A percentile compares a stretch with the other conserved stretches of the same genome.
Evolutionary conservation across 2,329 filamentous ascomycete genomes (phyloP).

Genomic region (Trichophyton verrucosum): DNA sequence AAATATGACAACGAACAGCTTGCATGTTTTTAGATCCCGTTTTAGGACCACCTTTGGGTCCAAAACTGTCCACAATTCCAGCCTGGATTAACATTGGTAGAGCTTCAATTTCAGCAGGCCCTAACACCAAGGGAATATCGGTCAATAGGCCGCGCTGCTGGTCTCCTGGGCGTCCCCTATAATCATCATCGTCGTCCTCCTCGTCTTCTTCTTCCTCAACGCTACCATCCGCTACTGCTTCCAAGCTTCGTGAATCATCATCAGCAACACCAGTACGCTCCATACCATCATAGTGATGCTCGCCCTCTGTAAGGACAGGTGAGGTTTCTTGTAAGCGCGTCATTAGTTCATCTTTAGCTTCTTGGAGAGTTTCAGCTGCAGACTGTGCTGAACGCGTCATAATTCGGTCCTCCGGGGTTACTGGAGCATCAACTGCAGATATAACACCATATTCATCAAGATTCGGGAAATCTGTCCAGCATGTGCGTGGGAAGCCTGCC

Average conservation of each 20-base stretch:
- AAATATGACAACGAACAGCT: slow-evolving; percentile 76
- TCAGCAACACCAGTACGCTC: slow-evolving; percentile 31
- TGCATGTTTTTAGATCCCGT: slow-evolving; percentile 63
- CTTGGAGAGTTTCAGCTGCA: slow-evolving; percentile 38
- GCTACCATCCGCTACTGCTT: slow-evolving; percentile 33
- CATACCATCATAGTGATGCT: slow-evolving; percentile 31
- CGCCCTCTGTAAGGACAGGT: slow-evolving; percentile 28
- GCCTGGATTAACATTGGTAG: slow-evolving; percentile 96
- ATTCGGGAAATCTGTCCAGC: slow-evolving; percentile 35
- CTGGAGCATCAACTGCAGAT: slow-evolving; percentile 25
- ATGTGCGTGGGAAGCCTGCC: slow-evolving; percentile 29
- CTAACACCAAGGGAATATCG: slow-evolving; percentile 86
- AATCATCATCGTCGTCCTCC: slow-evolving; percentile 41
- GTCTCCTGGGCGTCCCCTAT: slow-evolving; percentile 39
- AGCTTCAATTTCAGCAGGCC: slow-evolving; percentile 89
- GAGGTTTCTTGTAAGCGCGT: slow-evolving; percentile 36
- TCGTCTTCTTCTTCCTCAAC: slow-evolving; percentile 40
- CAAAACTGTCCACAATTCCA: slow-evolving; percentile 74
- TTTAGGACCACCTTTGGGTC: slow-evolving; percentile 51
- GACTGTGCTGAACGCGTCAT: slow-evolving; percentile 38
- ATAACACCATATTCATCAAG: slow-evolving; percentile 30
- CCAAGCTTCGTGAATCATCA: slow-evolving; percentile 32
- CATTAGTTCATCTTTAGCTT: slow-evolving; percentile 41
- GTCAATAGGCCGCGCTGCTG: slow-evolving; percentile 67
- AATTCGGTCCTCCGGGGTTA: slow-evolving; percentile 35